Evolutionary conservation across 805 yeast genomes (phyloP).

Genomic region (Sugiyamaella floridensis): DNA sequence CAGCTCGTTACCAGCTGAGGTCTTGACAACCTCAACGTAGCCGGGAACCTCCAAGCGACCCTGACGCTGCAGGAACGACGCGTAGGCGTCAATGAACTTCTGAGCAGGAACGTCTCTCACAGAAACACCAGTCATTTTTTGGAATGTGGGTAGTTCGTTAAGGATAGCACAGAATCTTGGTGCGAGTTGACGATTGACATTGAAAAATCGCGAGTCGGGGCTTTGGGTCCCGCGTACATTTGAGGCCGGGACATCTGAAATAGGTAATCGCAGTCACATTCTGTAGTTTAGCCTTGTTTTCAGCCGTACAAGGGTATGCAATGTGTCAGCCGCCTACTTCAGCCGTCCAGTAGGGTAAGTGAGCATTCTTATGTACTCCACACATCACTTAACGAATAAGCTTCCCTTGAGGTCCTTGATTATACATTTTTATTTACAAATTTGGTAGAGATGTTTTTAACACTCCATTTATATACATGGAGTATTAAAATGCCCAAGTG

Average conservation of each 20-base stretch:
- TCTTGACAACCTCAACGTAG: constrained; percentile 99
- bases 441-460: too few relatives aligned
- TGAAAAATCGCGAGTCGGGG: neutral
- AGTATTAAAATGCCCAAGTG: neutral
- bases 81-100: constrained; percentile 99
- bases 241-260: neutral
- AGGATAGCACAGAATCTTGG: neutral
- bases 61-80: constrained; percentile 99
- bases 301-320: neutral
- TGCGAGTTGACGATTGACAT: neutral
- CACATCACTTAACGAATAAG: too few relatives aligned
- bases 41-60: constrained; percentile 99
- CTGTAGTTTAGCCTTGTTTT: neutral
- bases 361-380: too few relatives aligned
- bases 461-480: neutral
- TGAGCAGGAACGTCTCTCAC: constrained; percentile 99
- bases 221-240: neutral
- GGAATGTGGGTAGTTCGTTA: neutral
- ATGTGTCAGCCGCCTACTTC: neutral
- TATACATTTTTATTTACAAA: too few relatives aligned
- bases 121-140: constrained; percentile 88
- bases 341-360: too few relatives aligned
- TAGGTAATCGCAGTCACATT: constrained; percentile 1
- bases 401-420: too few relatives aligned
- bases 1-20: constrained; percentile 96